Base-by-base conservation (phyloP, 1,139 yeast genomes). In the Lodderomyces theae region DNA sequence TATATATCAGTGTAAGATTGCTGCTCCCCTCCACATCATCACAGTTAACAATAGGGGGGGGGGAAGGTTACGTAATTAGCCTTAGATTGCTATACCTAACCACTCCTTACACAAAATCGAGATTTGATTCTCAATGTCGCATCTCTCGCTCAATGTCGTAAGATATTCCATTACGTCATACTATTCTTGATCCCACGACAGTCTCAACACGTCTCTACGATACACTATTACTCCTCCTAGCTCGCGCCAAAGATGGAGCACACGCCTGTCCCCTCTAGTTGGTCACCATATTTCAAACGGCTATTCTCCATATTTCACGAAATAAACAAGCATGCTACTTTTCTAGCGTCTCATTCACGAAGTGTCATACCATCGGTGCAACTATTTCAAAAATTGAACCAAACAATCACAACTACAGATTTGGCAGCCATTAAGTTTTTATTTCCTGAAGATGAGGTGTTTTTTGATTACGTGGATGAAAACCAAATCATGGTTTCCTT, bases 391-490 rank as follows among this genome's bases (percentile, higher is more conserved):
- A 65, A 63, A 40, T 54, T 70, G 16, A 58, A 63, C 40, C 50
- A 52, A 3, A 57, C 56, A 15, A 60, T 71, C n/a, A 50, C 63
- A 2, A 47, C 49, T 6, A 45, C 57, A 13, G 95, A 86, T 56
- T 70, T 86, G 34, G 87, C 95, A 1, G 69, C 72, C 42, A 72
- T 89, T 34, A 76, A 72, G 38, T 72, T 64, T n/a, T 56, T 90
- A 3, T 57, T 86, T 10, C 95, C 96, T 0, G 65, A 74, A 17
- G 90, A 83, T 37, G 77, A 86, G 15, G 65, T 80, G 2, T 80
- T 82, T 51, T 71, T 56, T 42, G 86, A 79, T 39, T 89, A 86
- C 57, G 81, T 86, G 29, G 90, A 85, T 54, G 86, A 81, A 55
- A 80, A 82, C 52, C 87, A 83, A 50, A 31, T 41, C 11, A 51